Conservation (phyloP, 768 basidiomycete species). For the Phylloporus scabripes region DNA sequence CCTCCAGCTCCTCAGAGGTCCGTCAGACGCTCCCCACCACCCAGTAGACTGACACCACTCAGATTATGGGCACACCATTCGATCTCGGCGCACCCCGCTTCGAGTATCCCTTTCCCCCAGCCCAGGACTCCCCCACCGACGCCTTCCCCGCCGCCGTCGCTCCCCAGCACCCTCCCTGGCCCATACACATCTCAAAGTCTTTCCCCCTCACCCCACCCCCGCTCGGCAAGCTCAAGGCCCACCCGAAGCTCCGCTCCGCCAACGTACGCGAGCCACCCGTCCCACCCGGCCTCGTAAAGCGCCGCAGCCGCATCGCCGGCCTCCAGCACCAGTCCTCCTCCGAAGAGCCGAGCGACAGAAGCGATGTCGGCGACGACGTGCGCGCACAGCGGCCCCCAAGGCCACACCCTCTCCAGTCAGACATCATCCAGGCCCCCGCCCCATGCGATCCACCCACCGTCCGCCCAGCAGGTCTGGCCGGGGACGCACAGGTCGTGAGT, state of each 20-base stretch:
- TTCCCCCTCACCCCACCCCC: slow-evolving; percentile 29
- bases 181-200: slow-evolving; percentile 26
- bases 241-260: slow-evolving; percentile 27
- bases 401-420: not conserved
- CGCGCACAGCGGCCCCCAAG: slow-evolving; percentile 1
- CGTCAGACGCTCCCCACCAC: not conserved
- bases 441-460: slow-evolving; percentile 6
- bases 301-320: slow-evolving; percentile 18
- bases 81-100: slow-evolving; percentile 31
- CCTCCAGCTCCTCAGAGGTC: slow-evolving; percentile 31
- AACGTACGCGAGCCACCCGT: slow-evolving; percentile 28
- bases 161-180: slow-evolving; percentile 22
- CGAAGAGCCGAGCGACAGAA: slow-evolving; percentile 27
- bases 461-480: not conserved
- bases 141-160: slow-evolving; percentile 18
- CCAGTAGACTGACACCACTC: not conserved
- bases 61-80: slow-evolving; percentile 32
- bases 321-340: slow-evolving; percentile 15
- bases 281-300: slow-evolving; percentile 28
- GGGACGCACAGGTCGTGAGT: slow-evolving; percentile 19
- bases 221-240: slow-evolving; percentile 22
- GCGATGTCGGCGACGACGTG: slow-evolving; percentile 20
- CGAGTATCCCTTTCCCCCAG: slow-evolving; percentile 30
- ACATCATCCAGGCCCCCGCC: slow-evolving; percentile 9
- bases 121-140: slow-evolving; percentile 28